Evolutionary conservation across 164 flowering plant genomes (phyloP).

Genomic region (Cinnamomum chago): DNA sequence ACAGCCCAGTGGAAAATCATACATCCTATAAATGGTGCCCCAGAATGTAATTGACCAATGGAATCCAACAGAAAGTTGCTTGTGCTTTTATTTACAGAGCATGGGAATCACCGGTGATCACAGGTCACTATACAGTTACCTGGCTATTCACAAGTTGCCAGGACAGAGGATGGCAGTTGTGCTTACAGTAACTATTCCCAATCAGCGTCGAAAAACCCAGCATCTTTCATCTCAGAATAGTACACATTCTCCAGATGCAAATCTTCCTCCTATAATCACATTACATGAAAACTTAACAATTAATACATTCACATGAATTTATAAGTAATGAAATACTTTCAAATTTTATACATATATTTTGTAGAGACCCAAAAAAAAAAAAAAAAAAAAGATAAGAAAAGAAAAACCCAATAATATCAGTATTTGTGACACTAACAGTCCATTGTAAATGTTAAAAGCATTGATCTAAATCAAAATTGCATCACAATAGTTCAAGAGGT

Average conservation of each 20-base stretch:
- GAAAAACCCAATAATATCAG: no score
- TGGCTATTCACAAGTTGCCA: not conserved
- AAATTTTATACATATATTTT: no score
- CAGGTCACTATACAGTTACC: not conserved
- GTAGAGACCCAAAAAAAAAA: no score
- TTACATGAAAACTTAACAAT: not conserved
- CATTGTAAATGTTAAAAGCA: no score
- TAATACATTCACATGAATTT: no score
- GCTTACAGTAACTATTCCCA: conserved; percentile 42
- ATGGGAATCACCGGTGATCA: not conserved
- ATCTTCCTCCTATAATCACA: conserved; percentile 63
- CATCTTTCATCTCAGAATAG: conserved; percentile 90
- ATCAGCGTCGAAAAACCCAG: conserved; percentile 82
- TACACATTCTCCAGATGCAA: conserved; percentile 73
- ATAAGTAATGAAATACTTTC: no score
- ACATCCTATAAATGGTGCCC: not conserved
- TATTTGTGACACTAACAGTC: no score
- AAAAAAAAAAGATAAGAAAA: no score
- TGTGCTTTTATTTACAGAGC: not conserved
- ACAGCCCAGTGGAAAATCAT: not conserved
- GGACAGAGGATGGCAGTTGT: not conserved
- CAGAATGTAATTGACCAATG: not conserved
- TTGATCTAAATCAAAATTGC: no score
- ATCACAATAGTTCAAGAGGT: no score
- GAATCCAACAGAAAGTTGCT: not conserved